Conservation (phyloP, 495 filamentous ascomycete species). For the Penicillium lividum region DNA sequence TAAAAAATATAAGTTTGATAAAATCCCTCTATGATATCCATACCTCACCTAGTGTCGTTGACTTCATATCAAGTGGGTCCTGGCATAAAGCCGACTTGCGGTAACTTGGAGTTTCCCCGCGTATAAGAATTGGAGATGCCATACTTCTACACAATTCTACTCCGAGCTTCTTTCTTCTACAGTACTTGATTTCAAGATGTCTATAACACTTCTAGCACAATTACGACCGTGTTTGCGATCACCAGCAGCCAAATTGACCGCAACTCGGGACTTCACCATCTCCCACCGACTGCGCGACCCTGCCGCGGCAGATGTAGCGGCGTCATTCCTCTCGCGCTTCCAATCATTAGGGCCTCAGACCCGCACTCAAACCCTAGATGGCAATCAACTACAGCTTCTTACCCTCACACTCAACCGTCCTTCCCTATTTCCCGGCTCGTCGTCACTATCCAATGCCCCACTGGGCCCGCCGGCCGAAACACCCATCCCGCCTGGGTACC, state of each 20-base stretch:
- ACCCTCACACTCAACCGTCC: slow-evolving; percentile 53
- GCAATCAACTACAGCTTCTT: slow-evolving; percentile 60
- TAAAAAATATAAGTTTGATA: too few species aligned
- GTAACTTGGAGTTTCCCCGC: slow-evolving; percentile 4
- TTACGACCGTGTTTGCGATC: background rate
- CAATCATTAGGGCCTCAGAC: slow-evolving; percentile 45
- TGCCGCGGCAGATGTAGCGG: slow-evolving; percentile 35
- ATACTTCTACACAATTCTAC: background rate
- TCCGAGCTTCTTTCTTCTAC: background rate
- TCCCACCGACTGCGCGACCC: slow-evolving; percentile 1
- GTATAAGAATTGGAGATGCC: slow-evolving; percentile 7
- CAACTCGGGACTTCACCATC: slow-evolving; percentile 5
- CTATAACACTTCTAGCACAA: background rate
- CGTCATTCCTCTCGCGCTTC: slow-evolving; percentile 44
- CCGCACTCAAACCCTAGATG: slow-evolving; percentile 53
- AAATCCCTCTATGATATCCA: too few species aligned
- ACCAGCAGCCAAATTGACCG: background rate
- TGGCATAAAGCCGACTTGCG: slow-evolving; percentile 12
- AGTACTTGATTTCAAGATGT: background rate
- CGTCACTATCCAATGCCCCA: slow-evolving; percentile 33
- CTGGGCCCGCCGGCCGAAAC: slow-evolving; percentile 33
- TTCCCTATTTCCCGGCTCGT: slow-evolving; percentile 33
- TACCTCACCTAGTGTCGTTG: too few species aligned
- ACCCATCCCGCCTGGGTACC: slow-evolving; percentile 63
- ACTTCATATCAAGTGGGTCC: background rate